A percentile compares a stretch with the other conserved stretches of the same genome.
phyloP scores from a whole-genome alignment of 2,329 filamentous ascomycete genomes.

The Fusarium bactridioides region DNA sequence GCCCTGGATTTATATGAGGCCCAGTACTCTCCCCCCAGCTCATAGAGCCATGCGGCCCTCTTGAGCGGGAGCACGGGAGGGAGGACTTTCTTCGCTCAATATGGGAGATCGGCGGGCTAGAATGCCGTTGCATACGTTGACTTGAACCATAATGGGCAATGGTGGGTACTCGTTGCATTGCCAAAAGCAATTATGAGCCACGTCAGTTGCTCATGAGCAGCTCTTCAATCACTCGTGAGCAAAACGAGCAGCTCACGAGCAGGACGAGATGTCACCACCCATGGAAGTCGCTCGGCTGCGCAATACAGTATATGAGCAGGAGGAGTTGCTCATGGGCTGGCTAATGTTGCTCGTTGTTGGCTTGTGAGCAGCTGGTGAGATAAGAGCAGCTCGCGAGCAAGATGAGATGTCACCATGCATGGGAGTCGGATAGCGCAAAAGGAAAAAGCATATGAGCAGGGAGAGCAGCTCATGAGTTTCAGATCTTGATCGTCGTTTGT shows the following conservation, averaged over 20 bases:
- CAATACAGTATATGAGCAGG: background rate
- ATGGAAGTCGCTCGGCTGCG: rapidly evolving
- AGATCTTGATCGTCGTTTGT: background rate
- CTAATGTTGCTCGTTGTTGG: background rate
- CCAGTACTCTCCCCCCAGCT: background rate
- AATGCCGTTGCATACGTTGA: background rate
- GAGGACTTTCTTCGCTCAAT: background rate
- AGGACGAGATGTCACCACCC: rapidly evolving
- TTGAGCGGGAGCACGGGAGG: too few species aligned
- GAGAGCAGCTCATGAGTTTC: too few species aligned
- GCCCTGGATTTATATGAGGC: background rate
- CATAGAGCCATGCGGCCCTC: background rate
- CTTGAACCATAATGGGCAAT: background rate
- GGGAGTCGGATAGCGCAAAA: rapidly evolving
- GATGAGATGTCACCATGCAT: too few species aligned
- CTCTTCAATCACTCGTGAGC: background rate
- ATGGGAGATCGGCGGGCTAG: background rate
- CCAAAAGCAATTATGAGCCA: background rate
- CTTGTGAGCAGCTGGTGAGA: background rate
- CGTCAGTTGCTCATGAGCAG: background rate
- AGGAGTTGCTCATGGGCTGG: background rate
- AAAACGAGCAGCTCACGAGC: background rate
- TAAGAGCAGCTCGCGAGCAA: too few species aligned
- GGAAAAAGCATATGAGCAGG: background rate
- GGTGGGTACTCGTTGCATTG: background rate